Base-by-base conservation (phyloP, 331 rosid species). In the Stylosanthes scabra region DNA sequence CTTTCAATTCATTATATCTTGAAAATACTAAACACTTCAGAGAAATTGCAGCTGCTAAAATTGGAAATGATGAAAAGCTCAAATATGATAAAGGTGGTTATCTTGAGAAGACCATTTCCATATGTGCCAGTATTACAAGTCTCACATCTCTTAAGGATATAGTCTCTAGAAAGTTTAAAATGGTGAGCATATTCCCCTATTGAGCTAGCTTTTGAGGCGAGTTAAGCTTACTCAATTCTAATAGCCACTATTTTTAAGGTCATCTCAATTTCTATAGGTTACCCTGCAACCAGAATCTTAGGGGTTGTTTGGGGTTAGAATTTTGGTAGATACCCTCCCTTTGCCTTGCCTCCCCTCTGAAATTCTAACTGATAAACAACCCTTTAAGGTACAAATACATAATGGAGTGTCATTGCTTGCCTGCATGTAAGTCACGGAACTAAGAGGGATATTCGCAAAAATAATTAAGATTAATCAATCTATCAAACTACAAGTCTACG, bases 21-120 rank as follows among this genome's bases (percentile, higher is more conserved):
- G 34, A 2, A 49, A 49, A 11, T 14, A 0, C 16, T 25, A 39
- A 67, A 58, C 34, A 71, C 50, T 72, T 45, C 28, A 63, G 27
- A 54, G 47, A 77, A 52, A 31, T 51, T 16, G 54, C 64, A 50
- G 57, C 40, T 15, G 34, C 70, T 44, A 44, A 52, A 63, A 13
- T 56, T 25, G 25, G 46, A 70, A 27, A 44, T 44, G 68, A 31
- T 14, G 11, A 51, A 14, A 34, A 57, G 42, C 44, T 77, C 34
- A 64, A 63, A 8, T 54, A 47, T 46, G 14, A 61, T 49, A 15
- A 9, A 40, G 42, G 27, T 28, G 65, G 44, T 8, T 55, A 54
- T 51, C 57, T 16, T 20, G 41, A 16, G 40, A 13, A 9, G n/a
- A 71, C 20, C 14, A 13, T 44, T 29, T 58, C 37, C 54, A 41